Percentiles rank a stretch among this genome's conserved stretches.
These are phyloP conservation scores for Platanus orientalis DNA, from an alignment of 164 flowering plant species.

Conservation along the genomic window DNA sequence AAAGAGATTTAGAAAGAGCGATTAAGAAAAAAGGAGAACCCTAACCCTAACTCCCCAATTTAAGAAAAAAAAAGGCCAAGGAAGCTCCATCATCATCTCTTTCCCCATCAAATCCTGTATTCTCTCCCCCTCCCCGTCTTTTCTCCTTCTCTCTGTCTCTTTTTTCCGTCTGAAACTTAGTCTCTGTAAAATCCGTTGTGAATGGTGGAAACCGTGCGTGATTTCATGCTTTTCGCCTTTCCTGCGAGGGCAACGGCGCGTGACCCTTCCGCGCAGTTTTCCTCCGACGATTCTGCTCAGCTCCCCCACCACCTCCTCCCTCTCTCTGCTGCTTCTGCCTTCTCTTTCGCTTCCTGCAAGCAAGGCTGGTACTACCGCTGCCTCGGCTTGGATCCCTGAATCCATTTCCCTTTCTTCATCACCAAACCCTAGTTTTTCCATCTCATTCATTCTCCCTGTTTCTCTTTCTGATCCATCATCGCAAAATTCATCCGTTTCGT, in stretches of 20 bases:
- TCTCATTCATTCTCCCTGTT: background rate
- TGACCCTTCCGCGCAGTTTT: background rate
- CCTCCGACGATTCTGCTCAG: background rate
- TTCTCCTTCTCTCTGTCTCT: no score
- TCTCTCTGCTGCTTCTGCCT: background rate
- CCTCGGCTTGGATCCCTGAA: slow-evolving; percentile 83
- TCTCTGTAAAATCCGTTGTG: no score
- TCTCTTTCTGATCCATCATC: background rate
- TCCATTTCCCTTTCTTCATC: background rate
- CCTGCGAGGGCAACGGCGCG: slow-evolving; percentile 1
- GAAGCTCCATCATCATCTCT: no score
- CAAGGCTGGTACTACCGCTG: slow-evolving; percentile 96
- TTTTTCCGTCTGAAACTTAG: no score
- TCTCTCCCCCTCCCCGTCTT: no score
- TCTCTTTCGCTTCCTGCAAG: slow-evolving; percentile 51
- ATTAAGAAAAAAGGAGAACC: no score
- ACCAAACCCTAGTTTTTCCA: background rate
- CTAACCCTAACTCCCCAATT: no score
- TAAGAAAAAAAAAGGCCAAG: no score
- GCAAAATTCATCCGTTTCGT: background rate
- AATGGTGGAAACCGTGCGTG: slow-evolving; percentile 4
- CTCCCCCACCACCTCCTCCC: background rate
- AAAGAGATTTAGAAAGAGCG: no score
- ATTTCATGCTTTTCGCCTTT: background rate
- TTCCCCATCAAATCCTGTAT: no score